phyloP scores from a whole-genome alignment of 305 asterid species.

The Solanum aculeatissimum region DNA sequence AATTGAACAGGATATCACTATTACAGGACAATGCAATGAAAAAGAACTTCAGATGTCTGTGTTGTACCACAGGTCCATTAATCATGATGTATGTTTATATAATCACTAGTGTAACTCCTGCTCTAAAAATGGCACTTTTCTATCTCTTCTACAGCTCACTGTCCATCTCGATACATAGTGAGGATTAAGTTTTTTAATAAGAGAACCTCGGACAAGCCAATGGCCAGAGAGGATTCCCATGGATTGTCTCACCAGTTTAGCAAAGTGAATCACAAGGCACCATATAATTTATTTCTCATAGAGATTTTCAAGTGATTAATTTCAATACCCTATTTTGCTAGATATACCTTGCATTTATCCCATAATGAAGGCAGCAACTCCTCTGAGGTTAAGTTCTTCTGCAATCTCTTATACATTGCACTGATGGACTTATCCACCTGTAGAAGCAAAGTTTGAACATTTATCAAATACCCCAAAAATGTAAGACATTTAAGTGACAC shows the following conservation, averaged over 20 bases:
- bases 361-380: conserved; percentile 95
- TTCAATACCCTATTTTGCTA: background rate
- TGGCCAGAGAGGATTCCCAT: background rate
- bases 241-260: background rate
- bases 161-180: background rate
- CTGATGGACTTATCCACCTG: conserved; percentile 88
- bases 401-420: conserved; percentile 82
- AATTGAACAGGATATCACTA: background rate
- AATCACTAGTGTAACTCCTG: background rate
- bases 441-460: conserved; percentile 3
- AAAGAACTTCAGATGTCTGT: background rate
- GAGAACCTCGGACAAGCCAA: background rate
- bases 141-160: background rate
- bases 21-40: background rate
- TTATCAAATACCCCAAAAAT: background rate
- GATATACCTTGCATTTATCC: conserved; percentile 98
- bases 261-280: background rate
- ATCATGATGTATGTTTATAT: background rate
- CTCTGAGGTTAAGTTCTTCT: conserved; percentile 88
- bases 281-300: background rate
- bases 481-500: background rate
- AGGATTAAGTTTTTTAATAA: background rate
- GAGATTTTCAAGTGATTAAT: background rate
- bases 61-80: background rate
- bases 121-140: background rate